These are phyloP conservation scores for Clavispora carvajalis DNA, from an alignment of 805 yeast species.

Conservation along the genomic window DNA sequence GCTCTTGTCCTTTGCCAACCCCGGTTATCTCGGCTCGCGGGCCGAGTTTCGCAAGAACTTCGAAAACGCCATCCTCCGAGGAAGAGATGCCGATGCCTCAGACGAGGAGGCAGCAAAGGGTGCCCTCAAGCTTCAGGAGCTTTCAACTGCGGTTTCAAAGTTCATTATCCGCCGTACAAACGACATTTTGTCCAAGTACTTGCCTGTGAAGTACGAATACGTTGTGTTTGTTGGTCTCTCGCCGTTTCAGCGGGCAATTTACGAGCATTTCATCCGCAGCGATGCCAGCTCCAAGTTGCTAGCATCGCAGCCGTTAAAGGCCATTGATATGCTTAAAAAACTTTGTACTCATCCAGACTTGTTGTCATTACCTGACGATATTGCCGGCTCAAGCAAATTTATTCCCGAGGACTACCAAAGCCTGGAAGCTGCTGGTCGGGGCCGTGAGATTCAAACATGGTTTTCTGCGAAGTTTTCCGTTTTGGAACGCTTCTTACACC, in stretches of 20 bases:
- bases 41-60: constrained; percentile 78
- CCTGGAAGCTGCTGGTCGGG: constrained; percentile 44
- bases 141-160: constrained; percentile 73
- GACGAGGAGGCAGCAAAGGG: constrained; percentile 73
- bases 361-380: constrained; percentile 66
- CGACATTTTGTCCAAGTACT: constrained; percentile 86
- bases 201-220: constrained; percentile 95
- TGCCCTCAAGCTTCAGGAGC: constrained; percentile 59
- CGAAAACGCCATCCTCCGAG: constrained; percentile 73
- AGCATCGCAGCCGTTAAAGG: constrained; percentile 80
- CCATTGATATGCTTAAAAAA: constrained; percentile 84
- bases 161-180: constrained; percentile 94
- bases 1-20: constrained; percentile 85
- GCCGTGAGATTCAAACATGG: constrained; percentile 71
- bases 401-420: constrained; percentile 68
- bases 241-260: constrained; percentile 68
- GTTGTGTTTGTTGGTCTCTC: constrained; percentile 87
- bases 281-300: constrained; percentile 67
- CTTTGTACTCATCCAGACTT: constrained; percentile 93
- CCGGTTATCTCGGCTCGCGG: constrained; percentile 84
- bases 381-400: constrained; percentile 60
- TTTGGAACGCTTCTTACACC: constrained; percentile 74
- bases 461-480: constrained; percentile 83
- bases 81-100: constrained; percentile 86
- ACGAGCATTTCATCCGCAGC: constrained; percentile 69